Evolutionary conservation across 805 yeast genomes (phyloP).

Genomic region (Monosporozyma servazzii): DNA sequence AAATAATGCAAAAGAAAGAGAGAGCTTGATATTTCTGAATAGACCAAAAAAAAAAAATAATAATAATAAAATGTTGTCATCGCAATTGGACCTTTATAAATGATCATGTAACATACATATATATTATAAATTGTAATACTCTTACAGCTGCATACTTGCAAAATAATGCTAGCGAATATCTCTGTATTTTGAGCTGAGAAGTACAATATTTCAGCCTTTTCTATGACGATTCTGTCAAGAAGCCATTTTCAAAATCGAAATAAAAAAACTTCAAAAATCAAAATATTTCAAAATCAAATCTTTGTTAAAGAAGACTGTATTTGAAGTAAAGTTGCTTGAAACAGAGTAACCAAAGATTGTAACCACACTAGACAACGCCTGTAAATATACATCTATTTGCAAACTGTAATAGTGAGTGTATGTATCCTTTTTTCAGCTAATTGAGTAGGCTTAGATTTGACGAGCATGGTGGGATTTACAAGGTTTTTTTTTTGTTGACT

Average conservation of each 20-base stretch:
- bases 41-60: neutral
- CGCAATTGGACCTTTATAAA: neutral
- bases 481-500: neutral
- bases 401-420: neutral
- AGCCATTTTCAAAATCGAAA: neutral
- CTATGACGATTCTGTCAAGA: no score
- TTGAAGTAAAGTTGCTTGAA: neutral
- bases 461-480: neutral
- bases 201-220: neutral
- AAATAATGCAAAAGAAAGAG: neutral
- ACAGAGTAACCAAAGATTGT: neutral
- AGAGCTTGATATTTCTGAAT: neutral
- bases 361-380: neutral
- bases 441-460: neutral
- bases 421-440: neutral
- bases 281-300: neutral
- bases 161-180: neutral
- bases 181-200: neutral
- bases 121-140: neutral
- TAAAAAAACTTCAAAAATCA: neutral
- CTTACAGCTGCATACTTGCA: neutral
- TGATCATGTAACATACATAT: neutral
- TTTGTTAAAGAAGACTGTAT: neutral
- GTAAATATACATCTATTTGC: neutral
- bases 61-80: neutral